Evolutionary conservation across 2,329 filamentous ascomycete genomes (phyloP).

Genomic region (Xylariaceae sp.): DNA sequence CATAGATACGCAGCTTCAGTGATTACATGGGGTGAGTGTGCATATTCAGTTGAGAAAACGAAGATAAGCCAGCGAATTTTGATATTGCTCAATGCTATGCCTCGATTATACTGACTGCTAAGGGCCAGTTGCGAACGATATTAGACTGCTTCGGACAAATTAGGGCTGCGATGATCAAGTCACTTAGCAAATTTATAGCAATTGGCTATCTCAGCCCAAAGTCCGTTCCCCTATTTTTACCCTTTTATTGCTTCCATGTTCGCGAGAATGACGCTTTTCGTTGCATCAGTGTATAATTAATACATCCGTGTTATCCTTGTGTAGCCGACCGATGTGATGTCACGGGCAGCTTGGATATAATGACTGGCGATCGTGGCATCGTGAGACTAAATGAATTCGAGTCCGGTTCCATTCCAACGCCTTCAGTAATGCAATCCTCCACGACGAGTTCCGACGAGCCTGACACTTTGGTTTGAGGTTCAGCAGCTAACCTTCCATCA

Average conservation of each 20-base stretch:
- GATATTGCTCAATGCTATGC: constrained; percentile 1
- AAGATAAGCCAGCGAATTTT: too few relatives aligned
- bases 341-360: constrained; percentile 21
- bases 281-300: constrained; percentile 7
- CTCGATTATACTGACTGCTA: background rate
- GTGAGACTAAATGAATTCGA: constrained; percentile 14
- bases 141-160: background rate
- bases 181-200: constrained; percentile 7
- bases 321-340: constrained; percentile 14
- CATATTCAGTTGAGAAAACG: too few relatives aligned
- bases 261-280: constrained; percentile 15
- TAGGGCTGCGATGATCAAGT: too few relatives aligned
- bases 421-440: constrained; percentile 24
- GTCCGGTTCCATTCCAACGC: constrained; percentile 24
- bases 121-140: background rate
- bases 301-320: constrained; percentile 14
- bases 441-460: constrained; percentile 3
- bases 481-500: background rate
- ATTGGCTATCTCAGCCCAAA: constrained; percentile 11
- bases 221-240: constrained; percentile 12
- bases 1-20: too few relatives aligned
- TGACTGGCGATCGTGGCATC: constrained; percentile 22
- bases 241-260: constrained; percentile 14
- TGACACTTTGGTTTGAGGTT: constrained; percentile 3
- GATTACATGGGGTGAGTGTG: too few relatives aligned